These are phyloP conservation scores for Yamadazyma mexicana DNA, from an alignment of 1,139 yeast species.

Conservation along the genomic window DNA sequence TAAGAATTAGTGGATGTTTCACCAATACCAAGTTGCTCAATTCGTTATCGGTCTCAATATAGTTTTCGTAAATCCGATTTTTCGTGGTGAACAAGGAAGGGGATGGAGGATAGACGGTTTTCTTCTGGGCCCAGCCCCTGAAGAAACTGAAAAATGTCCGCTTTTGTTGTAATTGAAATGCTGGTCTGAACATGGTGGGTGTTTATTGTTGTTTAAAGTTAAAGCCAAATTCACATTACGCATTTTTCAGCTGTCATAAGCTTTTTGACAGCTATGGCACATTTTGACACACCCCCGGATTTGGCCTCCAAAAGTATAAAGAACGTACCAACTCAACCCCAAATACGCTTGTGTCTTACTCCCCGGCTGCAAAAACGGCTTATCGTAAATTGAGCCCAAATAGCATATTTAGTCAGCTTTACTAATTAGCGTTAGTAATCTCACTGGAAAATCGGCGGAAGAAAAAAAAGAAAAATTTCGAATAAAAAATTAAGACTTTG, in stretches of 20 bases:
- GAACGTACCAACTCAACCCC: too few species aligned
- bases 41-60: conserved; percentile 51
- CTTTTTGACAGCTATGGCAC: too few species aligned
- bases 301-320: too few species aligned
- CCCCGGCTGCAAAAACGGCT: too few species aligned
- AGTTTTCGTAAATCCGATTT: conserved; percentile 41
- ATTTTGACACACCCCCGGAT: too few species aligned
- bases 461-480: not conserved
- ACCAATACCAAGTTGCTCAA: conserved; percentile 54
- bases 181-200: conserved; percentile 3
- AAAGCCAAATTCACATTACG: not conserved
- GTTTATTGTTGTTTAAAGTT: not conserved
- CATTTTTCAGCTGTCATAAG: not conserved
- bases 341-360: too few species aligned
- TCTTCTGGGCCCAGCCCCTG: conserved; percentile 10
- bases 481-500: too few species aligned
- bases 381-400: too few species aligned
- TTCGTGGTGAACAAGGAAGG: conserved; percentile 39
- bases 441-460: not conserved
- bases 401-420: not conserved
- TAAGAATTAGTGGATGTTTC: conserved; percentile 64
- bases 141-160: conserved; percentile 11
- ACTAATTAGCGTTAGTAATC: not conserved
- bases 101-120: conserved; percentile 39
- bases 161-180: conserved; percentile 4